Evolutionary conservation across 176 grass and related monocot species (phyloP).

Genomic region (Tuctoria greenei): DNA sequence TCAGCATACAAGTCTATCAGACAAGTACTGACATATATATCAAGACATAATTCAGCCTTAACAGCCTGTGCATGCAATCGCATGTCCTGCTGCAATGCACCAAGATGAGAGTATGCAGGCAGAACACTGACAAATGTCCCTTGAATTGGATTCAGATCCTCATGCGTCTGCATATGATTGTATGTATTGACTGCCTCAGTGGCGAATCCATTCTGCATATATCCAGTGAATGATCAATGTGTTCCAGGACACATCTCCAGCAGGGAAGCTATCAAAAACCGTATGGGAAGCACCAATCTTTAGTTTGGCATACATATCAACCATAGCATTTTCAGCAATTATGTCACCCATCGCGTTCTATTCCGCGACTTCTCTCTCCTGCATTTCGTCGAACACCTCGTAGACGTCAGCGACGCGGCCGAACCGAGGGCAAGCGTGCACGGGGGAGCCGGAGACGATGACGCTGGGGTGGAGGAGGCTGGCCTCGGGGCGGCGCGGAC

Average conservation of each 20-base stretch:
- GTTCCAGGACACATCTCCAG: conserved; percentile 73
- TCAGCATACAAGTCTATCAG: conserved; percentile 77
- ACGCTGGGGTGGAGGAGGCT: conserved; percentile 45
- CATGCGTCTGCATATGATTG: conserved; percentile 44
- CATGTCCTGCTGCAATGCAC: conserved; percentile 70
- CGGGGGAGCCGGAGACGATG: conserved; percentile 46
- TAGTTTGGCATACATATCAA: conserved; percentile 75
- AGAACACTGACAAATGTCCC: conserved; percentile 69
- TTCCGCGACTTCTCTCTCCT: conserved; percentile 44
- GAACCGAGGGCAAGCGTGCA: conserved; percentile 57
- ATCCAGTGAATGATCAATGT: conserved; percentile 72
- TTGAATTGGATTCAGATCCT: conserved; percentile 52
- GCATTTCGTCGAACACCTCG: conserved; percentile 61
- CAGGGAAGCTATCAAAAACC: conserved; percentile 51
- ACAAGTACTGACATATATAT: conserved; percentile 63
- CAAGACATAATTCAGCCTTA: conserved; percentile 48
- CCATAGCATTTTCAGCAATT: conserved; percentile 57
- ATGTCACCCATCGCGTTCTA: conserved; percentile 65
- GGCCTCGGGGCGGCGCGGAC: conserved; percentile 34
- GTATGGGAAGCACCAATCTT: conserved; percentile 42
- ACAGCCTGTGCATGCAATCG: conserved; percentile 51
- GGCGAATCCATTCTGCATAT: conserved; percentile 66
- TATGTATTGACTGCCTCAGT: conserved; percentile 56
- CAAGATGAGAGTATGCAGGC: conserved; percentile 65
- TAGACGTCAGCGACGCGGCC: conserved; percentile 32